Evolutionary conservation across 805 yeast genomes (phyloP), one percentile per base, ranked within the genome.

Genomic region (Myxozyma geophila): DNA sequence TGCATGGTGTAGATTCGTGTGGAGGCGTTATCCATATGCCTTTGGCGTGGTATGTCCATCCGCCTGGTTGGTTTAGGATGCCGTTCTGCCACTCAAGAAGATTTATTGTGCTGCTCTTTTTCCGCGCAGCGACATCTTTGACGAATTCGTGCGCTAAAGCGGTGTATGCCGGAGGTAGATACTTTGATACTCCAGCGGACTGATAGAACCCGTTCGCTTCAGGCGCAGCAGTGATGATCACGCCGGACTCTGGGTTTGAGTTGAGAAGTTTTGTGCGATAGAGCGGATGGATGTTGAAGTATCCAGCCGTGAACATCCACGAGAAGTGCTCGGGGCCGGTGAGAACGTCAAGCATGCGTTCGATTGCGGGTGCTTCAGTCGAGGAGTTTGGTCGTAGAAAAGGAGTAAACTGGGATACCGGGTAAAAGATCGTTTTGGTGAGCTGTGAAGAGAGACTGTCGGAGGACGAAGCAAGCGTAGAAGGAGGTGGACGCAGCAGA

Each of bases 31-130:
- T 77, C 98, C 98, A 95, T 4, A 93, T 78, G 0, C 99, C 99
- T 74, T 95, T 95, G 13, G 99, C 98, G 73, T 95, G 99, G 75
- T 95, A 95, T 0, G 98, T 90, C 98, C 99, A 93, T 0, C 99
- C 99, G 36, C 80, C 82, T 0, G 86, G 83, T 7, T 88, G 83
- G 72, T 91, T 90, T 2, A 91, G 96, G 2, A 85, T 79, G 0
- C 99, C 99, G 54, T 83, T 85, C 71, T 84, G 82, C 99, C 99
- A 95, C 75, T 93, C 98, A 60, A 80, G 81, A 43, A 95, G 77
- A 19, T 77, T 75, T 37, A 93, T 85, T 41, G 78, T 69, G 1
- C 77, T 62, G 17, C 79, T 77, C 70, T 80, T 82, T 1, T 81
- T 79, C 37, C 76, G 70, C 10, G 69, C 63, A 23, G 75, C 74